phyloP scores from a whole-genome alignment of 2,329 filamentous ascomycete genomes.

The Chrysoporthe cubensis region DNA sequence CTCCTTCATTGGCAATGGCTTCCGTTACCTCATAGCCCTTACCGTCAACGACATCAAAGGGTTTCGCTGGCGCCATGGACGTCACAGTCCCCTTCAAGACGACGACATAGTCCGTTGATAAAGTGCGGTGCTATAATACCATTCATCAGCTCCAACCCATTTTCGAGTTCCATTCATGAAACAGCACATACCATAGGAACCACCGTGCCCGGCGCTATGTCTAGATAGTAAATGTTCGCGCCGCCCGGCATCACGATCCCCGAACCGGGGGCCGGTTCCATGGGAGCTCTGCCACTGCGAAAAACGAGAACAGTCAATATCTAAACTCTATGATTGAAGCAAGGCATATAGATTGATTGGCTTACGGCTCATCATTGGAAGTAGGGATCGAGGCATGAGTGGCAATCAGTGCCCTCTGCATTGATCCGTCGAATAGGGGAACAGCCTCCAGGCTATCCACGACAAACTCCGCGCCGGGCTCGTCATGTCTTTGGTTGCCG shows the following conservation, averaged over 20 bases:
- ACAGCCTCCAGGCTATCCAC: slow-evolving; percentile 1
- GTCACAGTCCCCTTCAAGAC: slow-evolving; percentile 37
- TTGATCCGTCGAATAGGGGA: slow-evolving; percentile 8
- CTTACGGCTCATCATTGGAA: slow-evolving; percentile 30
- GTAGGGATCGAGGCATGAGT: slow-evolving; percentile 16
- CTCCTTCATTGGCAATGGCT: slow-evolving; percentile 36
- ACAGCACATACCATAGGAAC: slow-evolving; percentile 33
- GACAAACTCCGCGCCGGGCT: slow-evolving; percentile 18
- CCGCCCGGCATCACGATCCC: slow-evolving; percentile 40
- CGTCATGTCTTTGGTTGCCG: background rate
- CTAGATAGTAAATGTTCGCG: slow-evolving; percentile 38
- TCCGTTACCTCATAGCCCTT: slow-evolving; percentile 34
- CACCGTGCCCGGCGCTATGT: slow-evolving; percentile 36
- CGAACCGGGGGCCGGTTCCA: slow-evolving; percentile 36
- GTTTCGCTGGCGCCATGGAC: slow-evolving; percentile 34
- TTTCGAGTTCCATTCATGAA: background rate
- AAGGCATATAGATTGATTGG: slow-evolving; percentile 28
- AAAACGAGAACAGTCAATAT: background rate
- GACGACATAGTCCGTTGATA: slow-evolving; percentile 39
- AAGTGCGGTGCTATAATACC: slow-evolving; percentile 37
- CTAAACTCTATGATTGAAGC: background rate
- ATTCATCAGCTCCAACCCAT: background rate
- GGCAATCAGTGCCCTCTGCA: slow-evolving; percentile 16
- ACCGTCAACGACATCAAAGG: slow-evolving; percentile 35
- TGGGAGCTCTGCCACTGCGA: slow-evolving; percentile 18